Conservation (phyloP, 495 filamentous ascomycete species). For the Lepidopterella palustris region DNA sequence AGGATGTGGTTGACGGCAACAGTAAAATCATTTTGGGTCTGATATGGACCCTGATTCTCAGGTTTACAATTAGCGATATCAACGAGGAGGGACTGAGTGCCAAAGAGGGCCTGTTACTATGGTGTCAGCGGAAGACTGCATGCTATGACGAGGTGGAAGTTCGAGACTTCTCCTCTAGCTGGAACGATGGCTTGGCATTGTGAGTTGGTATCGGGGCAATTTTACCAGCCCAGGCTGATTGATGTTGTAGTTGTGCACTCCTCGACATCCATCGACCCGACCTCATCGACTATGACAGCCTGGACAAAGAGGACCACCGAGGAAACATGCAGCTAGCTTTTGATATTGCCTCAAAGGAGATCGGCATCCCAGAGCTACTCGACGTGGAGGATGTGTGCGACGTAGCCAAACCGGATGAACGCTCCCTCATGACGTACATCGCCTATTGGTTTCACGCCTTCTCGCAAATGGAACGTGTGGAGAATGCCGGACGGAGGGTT, state of each 20-base stretch:
- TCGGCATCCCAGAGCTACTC: constrained; percentile 90
- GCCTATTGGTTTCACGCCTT: constrained; percentile 99
- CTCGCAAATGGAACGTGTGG: constrained; percentile 93
- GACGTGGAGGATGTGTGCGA: constrained; percentile 98
- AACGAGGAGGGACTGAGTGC: constrained; percentile 97
- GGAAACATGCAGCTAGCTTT: constrained; percentile 98
- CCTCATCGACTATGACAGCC: constrained; percentile 86
- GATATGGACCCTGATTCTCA: constrained; percentile 94
- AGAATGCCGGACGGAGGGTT: constrained; percentile 91
- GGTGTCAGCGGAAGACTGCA: constrained; percentile 97
- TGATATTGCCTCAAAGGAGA: constrained; percentile 90
- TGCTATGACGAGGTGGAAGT: constrained; percentile 97
- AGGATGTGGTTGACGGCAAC: constrained; percentile 98
- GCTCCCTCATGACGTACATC: constrained; percentile 97
- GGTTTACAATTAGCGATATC: constrained; percentile 98
- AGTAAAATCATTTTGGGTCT: constrained; percentile 93
- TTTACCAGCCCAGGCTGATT: constrained; percentile 3
- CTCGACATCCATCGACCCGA: constrained; percentile 96
- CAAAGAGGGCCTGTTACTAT: constrained; percentile 88
- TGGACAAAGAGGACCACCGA: constrained; percentile 90
- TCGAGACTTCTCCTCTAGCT: constrained; percentile 85
- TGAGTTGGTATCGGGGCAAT: constrained; percentile 25
- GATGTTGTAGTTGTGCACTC: constrained; percentile 61
- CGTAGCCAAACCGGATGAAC: constrained; percentile 90
- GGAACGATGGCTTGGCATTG: constrained; percentile 96